These are phyloP conservation scores for Monosporozyma yasuniensis DNA, from an alignment of 805 yeast species.

Conservation along the genomic window DNA sequence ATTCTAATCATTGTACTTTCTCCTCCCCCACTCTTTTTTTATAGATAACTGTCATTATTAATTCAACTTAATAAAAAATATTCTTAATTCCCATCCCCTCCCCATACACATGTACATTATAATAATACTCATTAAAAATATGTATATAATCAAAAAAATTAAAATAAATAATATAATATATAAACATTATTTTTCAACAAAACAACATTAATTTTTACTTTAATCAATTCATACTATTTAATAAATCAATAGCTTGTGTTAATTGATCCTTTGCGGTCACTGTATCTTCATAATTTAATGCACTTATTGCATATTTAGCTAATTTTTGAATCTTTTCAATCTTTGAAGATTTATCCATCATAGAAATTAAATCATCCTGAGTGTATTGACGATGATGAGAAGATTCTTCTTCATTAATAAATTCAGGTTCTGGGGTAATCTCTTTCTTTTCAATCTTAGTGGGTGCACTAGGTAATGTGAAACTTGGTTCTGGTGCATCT, in stretches of 20 bases:
- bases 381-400: conserved; percentile 10
- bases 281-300: conserved; percentile 67
- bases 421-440: background rate
- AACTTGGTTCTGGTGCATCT: background rate
- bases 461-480: background rate
- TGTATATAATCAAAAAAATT: too few relatives aligned
- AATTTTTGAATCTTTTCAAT: conserved; percentile 55
- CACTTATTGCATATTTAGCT: conserved; percentile 71
- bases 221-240: conserved; percentile 6
- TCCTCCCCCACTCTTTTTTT: background rate
- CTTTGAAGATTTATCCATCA: conserved; percentile 47
- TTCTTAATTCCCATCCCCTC: background rate
- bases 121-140: too few relatives aligned
- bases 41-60: conserved; percentile 3
- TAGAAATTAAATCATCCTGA: conserved; percentile 37
- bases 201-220: background rate
- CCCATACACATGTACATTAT: background rate
- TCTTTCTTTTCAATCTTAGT: background rate
- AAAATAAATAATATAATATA: background rate
- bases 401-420: background rate
- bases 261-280: conserved; percentile 60
- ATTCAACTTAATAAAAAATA: conserved; percentile 7
- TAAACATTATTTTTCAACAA: background rate
- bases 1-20: conserved; percentile 33
- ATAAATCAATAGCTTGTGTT: conserved; percentile 41